These are phyloP conservation scores for Falciphora oryzae DNA, from an alignment of 2,329 filamentous ascomycete genomes.

Conservation along the genomic window DNA sequence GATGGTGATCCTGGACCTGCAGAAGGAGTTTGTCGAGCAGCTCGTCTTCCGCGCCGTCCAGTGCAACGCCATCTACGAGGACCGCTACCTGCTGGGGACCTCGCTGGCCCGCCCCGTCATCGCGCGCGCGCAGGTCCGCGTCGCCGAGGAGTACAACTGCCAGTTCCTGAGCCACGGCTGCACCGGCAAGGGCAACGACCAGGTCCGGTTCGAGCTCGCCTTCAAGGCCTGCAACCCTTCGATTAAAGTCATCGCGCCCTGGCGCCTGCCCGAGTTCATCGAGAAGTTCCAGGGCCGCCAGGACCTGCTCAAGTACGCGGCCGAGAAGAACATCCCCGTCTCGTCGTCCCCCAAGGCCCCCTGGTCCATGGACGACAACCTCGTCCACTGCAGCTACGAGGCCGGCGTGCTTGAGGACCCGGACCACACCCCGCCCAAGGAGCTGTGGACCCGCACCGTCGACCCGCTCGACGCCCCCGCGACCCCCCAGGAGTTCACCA, in stretches of 20 bases:
- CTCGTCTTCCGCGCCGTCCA: constrained; percentile 75
- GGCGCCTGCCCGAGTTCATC: constrained; percentile 65
- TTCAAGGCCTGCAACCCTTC: constrained; percentile 43
- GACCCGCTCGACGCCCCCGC: constrained; percentile 67
- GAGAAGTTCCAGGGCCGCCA: constrained; percentile 64
- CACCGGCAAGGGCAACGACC: constrained; percentile 50
- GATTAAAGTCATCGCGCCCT: constrained; percentile 71
- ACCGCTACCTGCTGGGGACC: constrained; percentile 45
- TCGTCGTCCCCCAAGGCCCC: constrained; percentile 67
- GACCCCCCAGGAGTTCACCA: constrained; percentile 62
- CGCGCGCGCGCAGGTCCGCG: constrained; percentile 56
- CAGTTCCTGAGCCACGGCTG: constrained; percentile 45
- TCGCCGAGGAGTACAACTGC: constrained; percentile 57
- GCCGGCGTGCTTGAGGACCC: constrained; percentile 67
- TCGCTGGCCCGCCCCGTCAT: constrained; percentile 65
- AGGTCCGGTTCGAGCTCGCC: constrained; percentile 55
- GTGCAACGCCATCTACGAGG: constrained; percentile 66
- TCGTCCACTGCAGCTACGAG: constrained; percentile 75
- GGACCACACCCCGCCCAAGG: constrained; percentile 59
- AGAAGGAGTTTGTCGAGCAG: constrained; percentile 72
- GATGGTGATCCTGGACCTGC: constrained; percentile 60
- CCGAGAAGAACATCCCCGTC: constrained; percentile 61
- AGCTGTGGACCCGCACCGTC: constrained; percentile 74
- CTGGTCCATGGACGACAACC: constrained; percentile 56
- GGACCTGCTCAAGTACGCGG: constrained; percentile 68